Percentiles rank a stretch among this genome's conserved stretches.
phyloP scores from a whole-genome alignment of 2,329 filamentous ascomycete species.

The Microdochium bolleyi region DNA sequence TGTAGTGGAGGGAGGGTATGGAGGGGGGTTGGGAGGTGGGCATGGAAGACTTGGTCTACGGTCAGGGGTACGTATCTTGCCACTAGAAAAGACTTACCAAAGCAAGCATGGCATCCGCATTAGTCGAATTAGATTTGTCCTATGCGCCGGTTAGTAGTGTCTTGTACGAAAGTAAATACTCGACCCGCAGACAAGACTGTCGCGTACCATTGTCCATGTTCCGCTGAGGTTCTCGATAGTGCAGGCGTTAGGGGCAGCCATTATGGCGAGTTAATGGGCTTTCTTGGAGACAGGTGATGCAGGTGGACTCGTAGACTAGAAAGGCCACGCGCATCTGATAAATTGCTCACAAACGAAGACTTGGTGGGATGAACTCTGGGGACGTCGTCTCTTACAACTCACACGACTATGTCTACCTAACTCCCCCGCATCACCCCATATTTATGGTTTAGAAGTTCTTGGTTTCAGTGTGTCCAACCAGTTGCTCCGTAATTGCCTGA shows the following conservation, averaged over 20 bases:
- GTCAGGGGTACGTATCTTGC: not conserved
- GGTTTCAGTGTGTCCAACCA: not conserved
- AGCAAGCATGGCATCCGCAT: not conserved
- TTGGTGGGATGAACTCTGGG: not conserved
- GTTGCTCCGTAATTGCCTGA: not conserved
- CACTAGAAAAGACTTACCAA: not conserved
- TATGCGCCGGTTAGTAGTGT: not conserved
- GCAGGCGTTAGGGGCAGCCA: not conserved
- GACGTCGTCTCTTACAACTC: not conserved
- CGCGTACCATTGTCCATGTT: not conserved
- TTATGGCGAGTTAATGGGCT: not conserved
- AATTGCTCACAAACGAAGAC: not conserved
- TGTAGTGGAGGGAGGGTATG: not conserved
- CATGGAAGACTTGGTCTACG: not conserved
- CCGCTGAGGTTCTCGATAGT: not conserved
- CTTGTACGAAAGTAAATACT: not conserved
- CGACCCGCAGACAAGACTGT: not conserved
- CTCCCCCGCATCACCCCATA: not conserved
- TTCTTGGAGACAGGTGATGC: not conserved
- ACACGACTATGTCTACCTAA: not conserved
- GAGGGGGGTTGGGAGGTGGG: not conserved
- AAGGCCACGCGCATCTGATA: not conserved
- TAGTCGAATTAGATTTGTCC: not conserved
- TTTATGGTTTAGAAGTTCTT: not conserved
- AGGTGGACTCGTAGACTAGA: not conserved